A percentile compares a stretch with the other conserved stretches of the same genome.
Evolutionary conservation across 306 rosid species (phyloP).

Genomic region (Lathyrus tuberosus): DNA sequence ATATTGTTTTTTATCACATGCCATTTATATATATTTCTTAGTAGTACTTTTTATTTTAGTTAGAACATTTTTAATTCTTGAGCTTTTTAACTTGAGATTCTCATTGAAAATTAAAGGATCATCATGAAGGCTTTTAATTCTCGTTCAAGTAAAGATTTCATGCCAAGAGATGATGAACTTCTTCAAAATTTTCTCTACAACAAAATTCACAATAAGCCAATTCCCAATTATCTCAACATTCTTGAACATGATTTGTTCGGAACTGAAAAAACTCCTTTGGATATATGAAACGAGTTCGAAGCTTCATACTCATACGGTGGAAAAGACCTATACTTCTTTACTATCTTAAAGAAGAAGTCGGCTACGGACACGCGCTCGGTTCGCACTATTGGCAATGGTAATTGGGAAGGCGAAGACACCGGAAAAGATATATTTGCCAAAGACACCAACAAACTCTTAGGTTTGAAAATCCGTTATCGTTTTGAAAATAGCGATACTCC

Average conservation of each 20-base stretch:
- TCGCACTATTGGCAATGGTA: constrained; percentile 26
- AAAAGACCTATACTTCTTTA: constrained; percentile 33
- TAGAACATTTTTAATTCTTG: too few relatives aligned
- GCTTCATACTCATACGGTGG: neutral
- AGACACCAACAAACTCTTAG: neutral
- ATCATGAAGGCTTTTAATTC: neutral
- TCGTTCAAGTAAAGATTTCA: neutral
- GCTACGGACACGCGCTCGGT: neutral
- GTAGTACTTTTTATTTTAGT: too few relatives aligned
- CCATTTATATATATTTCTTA: too few relatives aligned
- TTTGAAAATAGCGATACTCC: constrained; percentile 23
- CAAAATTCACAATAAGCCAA: neutral
- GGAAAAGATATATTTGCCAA: neutral
- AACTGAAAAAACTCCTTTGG: neutral
- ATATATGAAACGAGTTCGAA: constrained; percentile 33
- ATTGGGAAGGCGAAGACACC: constrained; percentile 32
- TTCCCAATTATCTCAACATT: neutral
- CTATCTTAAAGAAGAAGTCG: neutral
- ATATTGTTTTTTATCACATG: too few relatives aligned
- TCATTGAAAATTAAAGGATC: too few relatives aligned
- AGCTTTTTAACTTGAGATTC: too few relatives aligned
- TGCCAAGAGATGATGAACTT: constrained; percentile 17
- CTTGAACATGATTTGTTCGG: constrained; percentile 28
- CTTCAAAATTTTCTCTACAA: neutral
- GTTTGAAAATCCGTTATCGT: neutral